These are phyloP conservation scores for Scheffersomyces stipitis DNA, from an alignment of 805 yeast genomes.

Conservation along the genomic window DNA sequence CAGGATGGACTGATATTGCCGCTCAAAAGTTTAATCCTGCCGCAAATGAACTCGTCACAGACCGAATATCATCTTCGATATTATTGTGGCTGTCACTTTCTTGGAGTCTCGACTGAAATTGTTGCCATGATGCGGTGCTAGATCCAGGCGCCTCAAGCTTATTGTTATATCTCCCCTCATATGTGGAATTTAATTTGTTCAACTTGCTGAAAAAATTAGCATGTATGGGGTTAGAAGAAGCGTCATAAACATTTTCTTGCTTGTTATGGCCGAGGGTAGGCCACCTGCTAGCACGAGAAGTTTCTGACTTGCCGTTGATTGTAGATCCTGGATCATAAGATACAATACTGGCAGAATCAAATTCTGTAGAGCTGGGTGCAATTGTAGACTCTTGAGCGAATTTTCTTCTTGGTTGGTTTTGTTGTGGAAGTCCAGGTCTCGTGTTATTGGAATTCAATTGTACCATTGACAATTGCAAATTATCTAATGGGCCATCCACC, in stretches of 20 bases:
- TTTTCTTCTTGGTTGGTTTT: conserved; percentile 1
- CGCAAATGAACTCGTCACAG: conserved; percentile 41
- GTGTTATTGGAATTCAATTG: conserved; percentile 36
- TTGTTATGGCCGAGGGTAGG: conserved; percentile 22
- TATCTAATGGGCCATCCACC: conserved; percentile 86
- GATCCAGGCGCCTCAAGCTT: too few relatives aligned
- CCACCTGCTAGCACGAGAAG: conserved; percentile 15
- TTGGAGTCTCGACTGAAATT: too few relatives aligned
- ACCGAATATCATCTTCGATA: conserved; percentile 35
- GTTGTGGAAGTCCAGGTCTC: conserved; percentile 1
- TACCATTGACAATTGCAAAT: conserved; percentile 69
- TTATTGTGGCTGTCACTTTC: conserved; percentile 4
- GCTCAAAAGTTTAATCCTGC: conserved; percentile 26
- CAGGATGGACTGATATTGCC: neutral
- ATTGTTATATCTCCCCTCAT: conserved; percentile 6
- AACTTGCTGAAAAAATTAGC: conserved; percentile 36
- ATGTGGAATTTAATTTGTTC: conserved; percentile 16
- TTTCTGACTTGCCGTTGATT: neutral
- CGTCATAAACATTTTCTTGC: conserved; percentile 8
- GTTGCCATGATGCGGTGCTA: too few relatives aligned
- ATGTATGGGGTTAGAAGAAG: conserved; percentile 12
- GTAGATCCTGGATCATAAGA: conserved; percentile 19
- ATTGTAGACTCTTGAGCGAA: conserved; percentile 13
- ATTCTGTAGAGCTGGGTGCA: conserved; percentile 14
- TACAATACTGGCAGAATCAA: conserved; percentile 27